Conservation (phyloP, 2,329 filamentous ascomycete genomes). For the Chalaropsis thielavioides region DNA sequence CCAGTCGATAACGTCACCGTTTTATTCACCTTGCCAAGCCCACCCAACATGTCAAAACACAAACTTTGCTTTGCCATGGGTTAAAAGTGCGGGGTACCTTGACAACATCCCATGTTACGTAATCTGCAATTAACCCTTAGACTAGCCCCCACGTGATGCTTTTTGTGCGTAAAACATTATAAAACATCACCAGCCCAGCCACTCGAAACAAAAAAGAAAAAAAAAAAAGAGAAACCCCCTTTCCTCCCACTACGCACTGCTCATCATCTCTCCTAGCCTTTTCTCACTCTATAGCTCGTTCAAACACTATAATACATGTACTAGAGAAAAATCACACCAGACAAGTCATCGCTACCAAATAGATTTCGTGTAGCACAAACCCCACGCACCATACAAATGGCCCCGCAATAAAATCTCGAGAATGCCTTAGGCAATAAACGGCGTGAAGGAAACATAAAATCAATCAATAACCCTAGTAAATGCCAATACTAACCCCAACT, state of each 20-base stretch:
- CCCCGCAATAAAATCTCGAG: background rate
- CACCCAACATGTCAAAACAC: background rate
- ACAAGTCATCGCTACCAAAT: background rate
- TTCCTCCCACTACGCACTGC: too few species aligned
- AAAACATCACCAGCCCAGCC: too few species aligned
- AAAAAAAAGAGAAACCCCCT: too few species aligned
- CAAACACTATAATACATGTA: background rate
- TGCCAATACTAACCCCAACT: background rate
- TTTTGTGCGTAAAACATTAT: too few species aligned
- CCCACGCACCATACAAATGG: background rate
- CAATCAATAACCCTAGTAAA: background rate
- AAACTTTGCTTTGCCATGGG: conserved; percentile 1
- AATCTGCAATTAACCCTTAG: too few species aligned
- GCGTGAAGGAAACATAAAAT: background rate
- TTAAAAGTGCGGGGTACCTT: background rate
- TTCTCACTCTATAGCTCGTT: background rate
- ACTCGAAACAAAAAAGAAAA: too few species aligned
- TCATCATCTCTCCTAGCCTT: background rate
- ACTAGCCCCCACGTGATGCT: too few species aligned
- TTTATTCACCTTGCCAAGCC: background rate
- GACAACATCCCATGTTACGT: background rate
- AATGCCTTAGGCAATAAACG: background rate
- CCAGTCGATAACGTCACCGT: background rate
- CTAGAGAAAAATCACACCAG: background rate
- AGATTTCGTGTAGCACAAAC: background rate